phyloP scores from a whole-genome alignment of 371 early-diverging fungal genomes.

The Nematocida homosporus region DNA sequence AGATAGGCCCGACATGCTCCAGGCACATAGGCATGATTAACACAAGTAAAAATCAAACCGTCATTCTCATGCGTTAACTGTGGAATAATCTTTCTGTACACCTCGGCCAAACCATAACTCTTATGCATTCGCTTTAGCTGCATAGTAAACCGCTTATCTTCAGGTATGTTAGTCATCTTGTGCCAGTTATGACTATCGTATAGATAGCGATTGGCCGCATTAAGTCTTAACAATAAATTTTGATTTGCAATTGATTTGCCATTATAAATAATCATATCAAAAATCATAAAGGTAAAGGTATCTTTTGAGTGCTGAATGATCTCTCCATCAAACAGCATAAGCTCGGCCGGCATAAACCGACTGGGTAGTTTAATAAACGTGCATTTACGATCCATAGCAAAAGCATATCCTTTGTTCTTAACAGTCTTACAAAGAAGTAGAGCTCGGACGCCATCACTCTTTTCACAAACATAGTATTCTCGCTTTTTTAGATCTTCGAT shows the following conservation, averaged over 20 bases:
- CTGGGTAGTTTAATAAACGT: conserved; percentile 46
- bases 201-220: conserved; percentile 53
- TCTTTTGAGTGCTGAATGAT: conserved; percentile 41
- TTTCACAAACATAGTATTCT: conserved; percentile 89
- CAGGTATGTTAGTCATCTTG: neutral
- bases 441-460: conserved; percentile 87
- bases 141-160: conserved; percentile 15
- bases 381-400: conserved; percentile 66
- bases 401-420: conserved; percentile 32
- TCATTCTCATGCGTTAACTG: conserved; percentile 80
- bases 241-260: conserved; percentile 12
- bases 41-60: conserved; percentile 89
- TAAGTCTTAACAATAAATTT: conserved; percentile 59
- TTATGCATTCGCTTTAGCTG: conserved; percentile 64
- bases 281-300: conserved; percentile 54
- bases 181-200: conserved; percentile 13
- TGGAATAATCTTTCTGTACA: conserved; percentile 59
- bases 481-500: conserved; percentile 73
- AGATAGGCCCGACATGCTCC: conserved; percentile 83
- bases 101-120: conserved; percentile 62
- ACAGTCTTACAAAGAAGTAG: conserved; percentile 69
- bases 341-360: neutral
- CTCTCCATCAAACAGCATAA: conserved; percentile 67
- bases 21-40: conserved; percentile 74
- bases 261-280: conserved; percentile 65